Evolutionary conservation across 805 yeast genomes (phyloP), one percentile per base, ranked within the genome.

Genomic region (Candida endomychidarum): DNA sequence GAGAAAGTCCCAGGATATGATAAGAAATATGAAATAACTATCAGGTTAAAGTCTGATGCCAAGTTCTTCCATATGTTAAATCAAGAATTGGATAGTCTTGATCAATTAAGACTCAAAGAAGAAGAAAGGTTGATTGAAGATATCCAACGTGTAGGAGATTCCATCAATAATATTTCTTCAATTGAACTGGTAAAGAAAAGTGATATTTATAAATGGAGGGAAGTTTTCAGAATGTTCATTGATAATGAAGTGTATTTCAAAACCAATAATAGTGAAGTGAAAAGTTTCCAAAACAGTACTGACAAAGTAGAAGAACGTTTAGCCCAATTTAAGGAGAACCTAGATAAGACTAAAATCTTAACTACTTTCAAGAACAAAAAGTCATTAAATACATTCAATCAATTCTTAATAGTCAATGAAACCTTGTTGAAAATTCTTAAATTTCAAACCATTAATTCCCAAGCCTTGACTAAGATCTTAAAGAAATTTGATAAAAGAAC

Each of bases 401-500:
- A 70, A 30, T 84, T 84, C 49, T 61, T 76, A 42, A 57, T 60
- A 3, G 51, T 83, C 49, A 84, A 84, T 54, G 59, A 66, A 22
- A 75, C 75, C 41, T 58, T 84, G 15, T 53, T 84, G 30, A 76
- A 77, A 51, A 71, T 78, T 8, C 65, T 80, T 21, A 75, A 77
- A 46, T 84, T 78, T 53, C 84, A 81, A 51, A 64, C 74, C 7
- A 67, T 83, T 43, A 84, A 84, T 57, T 65, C 74, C 23, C 69
- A 77, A 29, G 91, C 91, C 0, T 71, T 82, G 27, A 61, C 73
- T 12, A 84, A 84, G 57, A 84, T 84, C 45, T 65, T 83, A 53
- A 83, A 84, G 55, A 84, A 84, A 54, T 84, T 85, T 50, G 89
- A 85, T 50, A 84, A 84, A 54, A 82, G 78, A 50, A 84, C 91